phyloP scores from a whole-genome alignment of 768 basidiomycete species.

The Kwoniella dendrophila region DNA sequence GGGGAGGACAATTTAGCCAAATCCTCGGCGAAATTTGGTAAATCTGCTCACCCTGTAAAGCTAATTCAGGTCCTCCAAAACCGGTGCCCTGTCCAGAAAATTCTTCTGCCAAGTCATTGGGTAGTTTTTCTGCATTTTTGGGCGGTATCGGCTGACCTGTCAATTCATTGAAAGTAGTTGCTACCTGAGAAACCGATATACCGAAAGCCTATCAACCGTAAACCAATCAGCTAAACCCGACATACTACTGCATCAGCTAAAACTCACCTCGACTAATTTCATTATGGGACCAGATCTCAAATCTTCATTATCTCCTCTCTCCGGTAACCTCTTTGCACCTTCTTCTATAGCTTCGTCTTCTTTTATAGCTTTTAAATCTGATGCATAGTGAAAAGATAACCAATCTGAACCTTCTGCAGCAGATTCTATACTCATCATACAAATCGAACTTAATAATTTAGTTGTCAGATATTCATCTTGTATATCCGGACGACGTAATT shows the following conservation, averaged over 20 bases:
- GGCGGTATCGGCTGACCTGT: constrained; percentile 32
- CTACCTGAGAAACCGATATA: constrained; percentile 75
- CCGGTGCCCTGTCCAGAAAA: constrained; percentile 63
- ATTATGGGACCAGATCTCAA: constrained; percentile 37
- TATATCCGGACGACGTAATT: constrained; percentile 57
- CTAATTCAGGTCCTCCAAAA: constrained; percentile 39
- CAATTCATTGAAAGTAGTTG: constrained; percentile 68
- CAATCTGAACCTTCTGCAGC: constrained; percentile 90
- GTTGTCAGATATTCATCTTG: constrained; percentile 71
- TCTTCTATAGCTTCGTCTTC: constrained; percentile 55
- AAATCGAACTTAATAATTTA: constrained; percentile 65
- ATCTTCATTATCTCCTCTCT: constrained; percentile 27
- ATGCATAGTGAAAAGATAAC: constrained; percentile 79
- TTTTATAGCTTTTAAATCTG: constrained; percentile 63
- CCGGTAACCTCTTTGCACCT: constrained; percentile 51
- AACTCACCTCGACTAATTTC: constrained; percentile 71
- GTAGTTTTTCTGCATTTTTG: constrained; percentile 74
- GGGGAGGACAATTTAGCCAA: neutral
- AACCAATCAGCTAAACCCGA: neutral
- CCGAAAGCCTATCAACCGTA: constrained; percentile 70
- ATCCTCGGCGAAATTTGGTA: neutral
- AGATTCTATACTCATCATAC: constrained; percentile 70
- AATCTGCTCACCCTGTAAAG: constrained; percentile 43
- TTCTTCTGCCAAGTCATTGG: constrained; percentile 79
- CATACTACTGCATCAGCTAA: constrained; percentile 3